A percentile compares a stretch with the other conserved stretches of the same genome.
Conservation (phyloP, 805 yeast genomes). For the Cyberlindnera samutprakarnensis region DNA sequence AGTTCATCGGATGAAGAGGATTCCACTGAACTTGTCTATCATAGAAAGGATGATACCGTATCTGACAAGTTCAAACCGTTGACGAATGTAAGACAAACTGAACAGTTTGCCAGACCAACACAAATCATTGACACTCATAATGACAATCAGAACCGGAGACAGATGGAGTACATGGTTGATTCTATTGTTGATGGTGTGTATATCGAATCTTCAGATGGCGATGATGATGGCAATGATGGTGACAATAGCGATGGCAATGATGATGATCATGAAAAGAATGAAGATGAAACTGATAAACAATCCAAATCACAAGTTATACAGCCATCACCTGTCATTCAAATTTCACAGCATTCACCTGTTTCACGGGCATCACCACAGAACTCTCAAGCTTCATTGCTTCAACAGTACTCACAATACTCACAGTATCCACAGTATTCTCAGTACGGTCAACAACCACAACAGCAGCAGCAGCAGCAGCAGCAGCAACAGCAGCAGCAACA, state of each 20-base stretch:
- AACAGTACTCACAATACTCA: background rate
- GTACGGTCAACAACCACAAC: conserved; percentile 1
- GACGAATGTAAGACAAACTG: background rate
- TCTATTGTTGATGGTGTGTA: conserved; percentile 2
- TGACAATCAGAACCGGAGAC: background rate
- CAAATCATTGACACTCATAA: background rate
- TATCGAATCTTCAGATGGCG: background rate
- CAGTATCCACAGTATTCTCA: background rate
- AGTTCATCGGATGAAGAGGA: background rate
- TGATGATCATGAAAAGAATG: too few species aligned
- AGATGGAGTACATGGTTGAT: conserved; percentile 2
- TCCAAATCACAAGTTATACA: too few species aligned
- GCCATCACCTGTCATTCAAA: too few species aligned
- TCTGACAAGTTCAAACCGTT: conserved; percentile 1
- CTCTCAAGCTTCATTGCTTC: background rate
- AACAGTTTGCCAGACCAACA: conserved; percentile 1
- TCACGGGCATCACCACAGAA: background rate
- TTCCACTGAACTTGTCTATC: conserved; percentile 1
- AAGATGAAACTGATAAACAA: too few species aligned
- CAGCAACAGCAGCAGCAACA: background rate
- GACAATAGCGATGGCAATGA: too few species aligned
- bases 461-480: background rate
- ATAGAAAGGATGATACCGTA: background rate
- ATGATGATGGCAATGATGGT: background rate
- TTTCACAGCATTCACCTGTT: too few species aligned